These are phyloP conservation scores for Spatholobus suberectus DNA, from an alignment of 306 rosid genomes.

Conservation along the genomic window DNA sequence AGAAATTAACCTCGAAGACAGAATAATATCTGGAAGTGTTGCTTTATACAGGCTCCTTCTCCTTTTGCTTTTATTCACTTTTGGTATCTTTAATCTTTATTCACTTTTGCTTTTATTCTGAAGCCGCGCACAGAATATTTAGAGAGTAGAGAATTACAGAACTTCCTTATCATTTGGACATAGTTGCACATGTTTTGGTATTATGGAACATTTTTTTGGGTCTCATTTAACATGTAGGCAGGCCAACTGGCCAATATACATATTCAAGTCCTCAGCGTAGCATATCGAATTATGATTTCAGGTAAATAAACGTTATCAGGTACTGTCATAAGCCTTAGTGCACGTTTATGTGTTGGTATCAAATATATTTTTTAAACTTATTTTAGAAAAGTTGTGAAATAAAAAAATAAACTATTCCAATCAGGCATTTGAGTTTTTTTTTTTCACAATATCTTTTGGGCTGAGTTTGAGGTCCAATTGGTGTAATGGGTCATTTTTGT, in stretches of 20 bases:
- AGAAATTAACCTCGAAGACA: not conserved
- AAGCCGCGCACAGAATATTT: constrained; percentile 12
- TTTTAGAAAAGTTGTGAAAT: too few relatives aligned
- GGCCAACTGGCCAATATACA: too few relatives aligned
- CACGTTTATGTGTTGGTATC: too few relatives aligned
- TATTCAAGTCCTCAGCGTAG: not conserved
- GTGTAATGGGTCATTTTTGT: too few relatives aligned
- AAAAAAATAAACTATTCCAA: too few relatives aligned
- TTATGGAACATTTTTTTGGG: not conserved
- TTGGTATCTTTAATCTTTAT: constrained; percentile 33
- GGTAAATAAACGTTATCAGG: not conserved
- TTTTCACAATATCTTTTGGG: too few relatives aligned
- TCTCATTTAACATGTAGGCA: not conserved
- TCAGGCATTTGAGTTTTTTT: too few relatives aligned
- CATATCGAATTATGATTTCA: not conserved
- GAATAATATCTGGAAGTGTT: constrained; percentile 21
- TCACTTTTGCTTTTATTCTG: constrained; percentile 35
- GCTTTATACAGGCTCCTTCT: constrained; percentile 32
- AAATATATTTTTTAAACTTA: too few relatives aligned
- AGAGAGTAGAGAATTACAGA: not conserved
- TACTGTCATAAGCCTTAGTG: not conserved
- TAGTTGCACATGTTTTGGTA: not conserved
- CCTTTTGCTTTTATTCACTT: constrained; percentile 50
- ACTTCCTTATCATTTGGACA: not conserved
- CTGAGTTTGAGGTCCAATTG: too few relatives aligned